These are phyloP conservation scores for Aspergillus flavus DNA, from an alignment of 2,329 filamentous ascomycete genomes.

Conservation along the genomic window DNA sequence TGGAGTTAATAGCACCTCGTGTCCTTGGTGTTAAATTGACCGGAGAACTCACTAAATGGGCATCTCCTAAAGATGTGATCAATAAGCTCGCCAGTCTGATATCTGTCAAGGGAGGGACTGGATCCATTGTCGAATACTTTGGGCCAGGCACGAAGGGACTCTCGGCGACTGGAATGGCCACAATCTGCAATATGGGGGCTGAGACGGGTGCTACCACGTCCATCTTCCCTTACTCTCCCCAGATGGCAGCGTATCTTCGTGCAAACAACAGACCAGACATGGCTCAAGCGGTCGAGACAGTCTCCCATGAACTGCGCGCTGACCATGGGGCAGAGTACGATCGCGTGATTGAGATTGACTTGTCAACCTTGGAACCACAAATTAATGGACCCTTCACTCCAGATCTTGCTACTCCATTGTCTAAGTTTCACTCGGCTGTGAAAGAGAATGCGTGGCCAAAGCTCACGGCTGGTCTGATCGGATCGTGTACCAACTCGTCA, in stretches of 20 bases:
- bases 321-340: conserved; percentile 95
- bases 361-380: conserved; percentile 91
- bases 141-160: conserved; percentile 74
- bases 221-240: conserved; percentile 76
- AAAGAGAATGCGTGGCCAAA: conserved; percentile 96
- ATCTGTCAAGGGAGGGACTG: conserved; percentile 97
- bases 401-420: conserved; percentile 95
- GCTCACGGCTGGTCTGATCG: conserved; percentile 94
- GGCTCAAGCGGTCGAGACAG: conserved; percentile 82
- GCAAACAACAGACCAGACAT: conserved; percentile 88
- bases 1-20: conserved; percentile 98
- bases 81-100: conserved; percentile 95
- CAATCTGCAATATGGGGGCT: conserved; percentile 71
- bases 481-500: conserved; percentile 94
- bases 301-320: conserved; percentile 81
- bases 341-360: conserved; percentile 92
- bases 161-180: conserved; percentile 84
- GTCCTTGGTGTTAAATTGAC: conserved; percentile 95
- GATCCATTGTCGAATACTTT: conserved; percentile 66
- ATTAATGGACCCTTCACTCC: conserved; percentile 99
- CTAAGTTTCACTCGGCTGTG: conserved; percentile 92
- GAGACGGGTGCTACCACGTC: conserved; percentile 78
- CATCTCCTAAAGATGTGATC: conserved; percentile 95
- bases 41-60: conserved; percentile 86
- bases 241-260: conserved; percentile 96